phyloP scores from a whole-genome alignment of 805 yeast species.

The Metschnikowia arizonensis region DNA sequence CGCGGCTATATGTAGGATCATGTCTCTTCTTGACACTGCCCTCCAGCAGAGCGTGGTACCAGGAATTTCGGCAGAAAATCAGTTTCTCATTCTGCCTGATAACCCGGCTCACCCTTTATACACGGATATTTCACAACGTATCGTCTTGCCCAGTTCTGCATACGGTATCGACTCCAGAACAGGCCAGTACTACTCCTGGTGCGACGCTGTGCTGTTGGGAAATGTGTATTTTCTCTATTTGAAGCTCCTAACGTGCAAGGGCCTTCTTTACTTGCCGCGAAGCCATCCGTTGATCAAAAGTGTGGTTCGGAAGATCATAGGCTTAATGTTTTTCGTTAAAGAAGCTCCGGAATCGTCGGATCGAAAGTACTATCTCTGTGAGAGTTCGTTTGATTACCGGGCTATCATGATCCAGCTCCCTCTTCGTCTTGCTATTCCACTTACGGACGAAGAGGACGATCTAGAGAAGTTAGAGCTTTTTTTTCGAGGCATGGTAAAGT shows the following conservation, averaged over 20 bases:
- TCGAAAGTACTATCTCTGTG: constrained; percentile 18
- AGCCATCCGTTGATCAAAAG: constrained; percentile 22
- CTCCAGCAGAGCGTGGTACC: constrained; percentile 16
- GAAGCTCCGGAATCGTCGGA: constrained; percentile 17
- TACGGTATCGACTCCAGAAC: constrained; percentile 15
- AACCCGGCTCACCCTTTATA: constrained; percentile 19
- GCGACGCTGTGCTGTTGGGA: constrained; percentile 23
- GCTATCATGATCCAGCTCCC: constrained; percentile 25
- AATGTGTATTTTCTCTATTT: constrained; percentile 22
- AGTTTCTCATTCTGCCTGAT: constrained; percentile 9
- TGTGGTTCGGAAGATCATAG: constrained; percentile 16
- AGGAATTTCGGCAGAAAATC: constrained; percentile 7
- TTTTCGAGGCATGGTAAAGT: constrained; percentile 21
- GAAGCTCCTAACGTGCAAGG: constrained; percentile 22
- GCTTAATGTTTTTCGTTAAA: constrained; percentile 19
- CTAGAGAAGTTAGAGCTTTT: constrained; percentile 24
- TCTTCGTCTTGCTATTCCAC: constrained; percentile 16
- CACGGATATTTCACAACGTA: constrained; percentile 6
- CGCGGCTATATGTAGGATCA: constrained; percentile 13
- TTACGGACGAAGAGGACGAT: constrained; percentile 20
- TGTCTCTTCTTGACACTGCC: constrained; percentile 16
- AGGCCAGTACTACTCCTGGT: constrained; percentile 22
- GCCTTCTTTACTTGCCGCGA: constrained; percentile 20
- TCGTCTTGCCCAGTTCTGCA: constrained; percentile 15
- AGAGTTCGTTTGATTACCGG: constrained; percentile 21